phyloP scores from a whole-genome alignment of 257 asterid genomes.

The Misopates orontium region DNA sequence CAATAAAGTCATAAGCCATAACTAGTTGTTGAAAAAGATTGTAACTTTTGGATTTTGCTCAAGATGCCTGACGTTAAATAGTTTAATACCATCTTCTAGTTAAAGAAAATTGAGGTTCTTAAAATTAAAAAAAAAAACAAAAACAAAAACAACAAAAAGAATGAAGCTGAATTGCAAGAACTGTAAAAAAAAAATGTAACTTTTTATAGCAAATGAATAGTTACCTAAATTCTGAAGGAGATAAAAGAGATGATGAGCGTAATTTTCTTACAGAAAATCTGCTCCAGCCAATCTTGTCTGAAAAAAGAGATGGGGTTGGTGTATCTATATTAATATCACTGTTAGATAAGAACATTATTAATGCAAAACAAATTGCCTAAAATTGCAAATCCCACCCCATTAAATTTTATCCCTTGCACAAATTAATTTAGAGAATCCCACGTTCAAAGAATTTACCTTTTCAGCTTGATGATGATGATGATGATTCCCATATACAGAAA shows the following conservation, averaged over 20 bases:
- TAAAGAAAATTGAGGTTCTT: not conserved
- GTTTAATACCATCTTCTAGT: not conserved
- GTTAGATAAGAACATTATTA: too few species aligned
- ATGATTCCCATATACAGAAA: not conserved
- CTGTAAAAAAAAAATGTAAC: too few species aligned
- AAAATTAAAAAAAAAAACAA: not conserved
- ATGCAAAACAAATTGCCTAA: too few species aligned
- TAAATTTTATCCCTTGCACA: too few species aligned
- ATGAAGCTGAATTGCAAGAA: not conserved
- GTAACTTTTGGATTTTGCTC: conserved; percentile 5
- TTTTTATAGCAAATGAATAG: not conserved
- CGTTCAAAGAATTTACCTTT: not conserved
- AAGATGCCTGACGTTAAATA: not conserved
- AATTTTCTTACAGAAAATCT: not conserved
- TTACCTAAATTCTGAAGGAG: not conserved
- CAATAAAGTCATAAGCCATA: not conserved
- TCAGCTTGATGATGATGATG: not conserved
- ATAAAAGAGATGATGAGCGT: not conserved
- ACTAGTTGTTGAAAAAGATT: not conserved
- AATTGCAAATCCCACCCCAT: too few species aligned
- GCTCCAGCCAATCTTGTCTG: not conserved
- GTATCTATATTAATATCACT: too few species aligned
- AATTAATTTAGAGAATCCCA: too few species aligned
- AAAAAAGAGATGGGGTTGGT: not conserved
- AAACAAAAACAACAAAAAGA: not conserved